Evolutionary conservation across 257 asterid species (phyloP).

Genomic region (Leonotis leonurus): DNA sequence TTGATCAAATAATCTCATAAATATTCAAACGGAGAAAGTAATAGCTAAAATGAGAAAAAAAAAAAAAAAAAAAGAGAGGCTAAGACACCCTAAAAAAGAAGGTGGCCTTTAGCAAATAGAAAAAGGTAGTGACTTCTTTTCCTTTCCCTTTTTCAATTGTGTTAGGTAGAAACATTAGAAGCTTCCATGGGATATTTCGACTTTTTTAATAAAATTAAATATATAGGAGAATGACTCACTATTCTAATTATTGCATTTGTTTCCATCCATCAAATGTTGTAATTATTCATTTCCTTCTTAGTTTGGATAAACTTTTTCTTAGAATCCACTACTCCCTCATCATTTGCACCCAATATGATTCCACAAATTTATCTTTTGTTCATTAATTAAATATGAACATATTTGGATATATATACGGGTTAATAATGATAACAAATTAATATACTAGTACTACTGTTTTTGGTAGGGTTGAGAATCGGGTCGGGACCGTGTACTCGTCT

Average conservation of each 20-base stretch:
- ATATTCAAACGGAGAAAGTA: no score
- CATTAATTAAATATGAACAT: not conserved
- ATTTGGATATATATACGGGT: no score
- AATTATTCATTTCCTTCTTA: constrained; percentile 18
- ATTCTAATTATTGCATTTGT: constrained; percentile 7
- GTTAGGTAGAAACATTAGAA: constrained; percentile 74
- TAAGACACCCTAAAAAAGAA: not conserved
- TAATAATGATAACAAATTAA: no score
- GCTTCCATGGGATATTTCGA: constrained; percentile 41
- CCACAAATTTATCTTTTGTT: not conserved
- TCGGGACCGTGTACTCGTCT: no score
- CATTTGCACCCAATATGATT: not conserved
- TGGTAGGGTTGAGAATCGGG: no score
- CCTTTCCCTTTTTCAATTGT: constrained; percentile 25
- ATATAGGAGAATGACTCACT: not conserved
- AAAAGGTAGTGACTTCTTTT: constrained; percentile 25
- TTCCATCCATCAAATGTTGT: constrained; percentile 19
- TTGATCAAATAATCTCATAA: no score
- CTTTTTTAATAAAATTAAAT: not conserved
- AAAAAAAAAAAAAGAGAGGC: not conserved
- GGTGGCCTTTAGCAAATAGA: constrained; percentile 34
- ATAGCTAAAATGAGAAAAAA: constrained; percentile 13
- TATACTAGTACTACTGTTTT: no score
- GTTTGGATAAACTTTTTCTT: not conserved
- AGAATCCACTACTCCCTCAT: constrained; percentile 1